These are phyloP conservation scores for Penicillium sp. DNA, from an alignment of 2,329 filamentous ascomycete genomes.

Conservation along the genomic window DNA sequence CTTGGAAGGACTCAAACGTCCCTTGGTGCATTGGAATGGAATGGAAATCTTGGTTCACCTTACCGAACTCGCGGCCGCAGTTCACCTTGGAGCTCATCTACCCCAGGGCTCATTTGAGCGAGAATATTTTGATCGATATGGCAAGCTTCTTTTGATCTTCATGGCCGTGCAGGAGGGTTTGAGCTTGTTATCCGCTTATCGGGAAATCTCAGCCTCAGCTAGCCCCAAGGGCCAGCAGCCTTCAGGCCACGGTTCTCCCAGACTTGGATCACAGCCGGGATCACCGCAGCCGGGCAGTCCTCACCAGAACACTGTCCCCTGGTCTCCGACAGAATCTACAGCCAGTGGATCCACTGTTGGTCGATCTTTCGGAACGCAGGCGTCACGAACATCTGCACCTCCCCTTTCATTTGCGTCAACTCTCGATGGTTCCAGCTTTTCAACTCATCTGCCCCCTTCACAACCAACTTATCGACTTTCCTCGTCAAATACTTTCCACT, in stretches of 20 bases:
- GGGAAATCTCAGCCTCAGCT: constrained; percentile 2
- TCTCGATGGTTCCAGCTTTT: constrained; percentile 25
- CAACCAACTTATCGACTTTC: constrained; percentile 18
- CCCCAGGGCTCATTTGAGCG: constrained; percentile 27
- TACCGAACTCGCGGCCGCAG: constrained; percentile 35
- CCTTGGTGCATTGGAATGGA: constrained; percentile 35
- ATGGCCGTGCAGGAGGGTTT: constrained; percentile 38
- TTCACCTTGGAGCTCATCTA: constrained; percentile 35
- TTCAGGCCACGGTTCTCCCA: constrained; percentile 3
- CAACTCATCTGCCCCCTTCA: constrained; percentile 20
- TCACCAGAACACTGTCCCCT: constrained; percentile 6
- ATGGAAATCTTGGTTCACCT: constrained; percentile 38
- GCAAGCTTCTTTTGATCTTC: constrained; percentile 36
- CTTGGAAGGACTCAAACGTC: constrained; percentile 35
- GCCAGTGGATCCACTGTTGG: constrained; percentile 10
- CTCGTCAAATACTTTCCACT: constrained; percentile 19
- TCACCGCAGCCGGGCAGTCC: constrained; percentile 8
- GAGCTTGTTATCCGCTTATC: constrained; percentile 26
- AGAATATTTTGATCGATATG: constrained; percentile 37
- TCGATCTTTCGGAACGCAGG: constrained; percentile 21
- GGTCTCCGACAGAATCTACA: constrained; percentile 14
- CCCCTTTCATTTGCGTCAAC: constrained; percentile 31
- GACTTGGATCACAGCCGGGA: constrained; percentile 1
- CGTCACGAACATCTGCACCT: constrained; percentile 14
- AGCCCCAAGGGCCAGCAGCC: constrained; percentile 8